Percentiles rank a stretch among this genome's conserved stretches.
Evolutionary conservation across 768 basidiomycete genomes (phyloP).

Genomic region (Lactarius trivialis): DNA sequence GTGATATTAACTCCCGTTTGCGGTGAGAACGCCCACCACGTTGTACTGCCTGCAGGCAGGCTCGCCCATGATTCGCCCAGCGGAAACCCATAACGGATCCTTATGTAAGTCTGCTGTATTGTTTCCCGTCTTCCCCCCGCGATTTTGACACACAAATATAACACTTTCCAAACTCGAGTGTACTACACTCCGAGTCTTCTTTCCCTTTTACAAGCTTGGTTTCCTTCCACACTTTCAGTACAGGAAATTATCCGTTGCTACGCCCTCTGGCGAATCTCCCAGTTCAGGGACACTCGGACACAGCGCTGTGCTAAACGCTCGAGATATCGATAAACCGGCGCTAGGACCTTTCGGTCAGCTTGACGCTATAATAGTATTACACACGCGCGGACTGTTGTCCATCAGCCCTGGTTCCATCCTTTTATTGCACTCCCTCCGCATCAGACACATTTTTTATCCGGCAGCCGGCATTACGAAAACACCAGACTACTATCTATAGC

Average conservation of each 20-base stretch:
- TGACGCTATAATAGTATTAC: not conserved
- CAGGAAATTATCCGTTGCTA: not conserved
- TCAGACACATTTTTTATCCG: conserved; percentile 47
- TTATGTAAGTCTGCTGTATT: conserved; percentile 37
- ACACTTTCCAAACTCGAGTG: conserved; percentile 9
- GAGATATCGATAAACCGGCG: conserved; percentile 19
- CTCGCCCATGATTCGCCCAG: conserved; percentile 36
- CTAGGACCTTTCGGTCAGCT: not conserved
- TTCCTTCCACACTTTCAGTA: not conserved
- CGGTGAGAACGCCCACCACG: conserved; percentile 59
- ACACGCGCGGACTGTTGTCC: conserved; percentile 10
- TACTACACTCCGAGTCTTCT: not conserved
- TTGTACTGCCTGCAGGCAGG: conserved; percentile 72
- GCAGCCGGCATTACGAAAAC: conserved; percentile 19
- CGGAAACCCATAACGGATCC: conserved; percentile 22
- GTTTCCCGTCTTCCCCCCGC: conserved; percentile 20
- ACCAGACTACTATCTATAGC: conserved; percentile 4
- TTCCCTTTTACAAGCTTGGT: not conserved
- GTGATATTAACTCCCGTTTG: conserved; percentile 24
- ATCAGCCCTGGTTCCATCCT: conserved; percentile 18
- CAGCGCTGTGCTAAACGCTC: conserved; percentile 10
- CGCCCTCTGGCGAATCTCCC: not conserved
- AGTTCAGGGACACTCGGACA: conserved; percentile 2
- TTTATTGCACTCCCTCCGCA: conserved; percentile 29
- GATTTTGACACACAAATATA: conserved; percentile 15